phyloP scores from a whole-genome alignment of 208 protist species.

The Acanthamoeba sp. region DNA sequence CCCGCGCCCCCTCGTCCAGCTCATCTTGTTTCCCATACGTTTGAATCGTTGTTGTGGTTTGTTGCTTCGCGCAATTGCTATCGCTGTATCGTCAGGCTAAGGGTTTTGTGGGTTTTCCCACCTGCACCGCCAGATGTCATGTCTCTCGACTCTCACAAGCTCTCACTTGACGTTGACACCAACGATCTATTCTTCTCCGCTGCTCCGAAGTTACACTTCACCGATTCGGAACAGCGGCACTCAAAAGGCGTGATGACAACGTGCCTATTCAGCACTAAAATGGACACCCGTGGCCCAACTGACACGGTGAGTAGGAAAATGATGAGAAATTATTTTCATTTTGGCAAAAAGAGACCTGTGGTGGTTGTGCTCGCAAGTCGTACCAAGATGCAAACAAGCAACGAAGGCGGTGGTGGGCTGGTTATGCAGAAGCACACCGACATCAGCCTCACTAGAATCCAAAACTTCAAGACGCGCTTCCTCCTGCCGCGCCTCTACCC shows the following conservation, averaged over 20 bases:
- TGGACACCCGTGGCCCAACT: too few relatives aligned
- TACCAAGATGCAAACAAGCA: slow-evolving; percentile 29
- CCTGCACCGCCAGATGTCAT: neutral
- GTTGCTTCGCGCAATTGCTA: neutral
- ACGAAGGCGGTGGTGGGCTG: slow-evolving; percentile 14
- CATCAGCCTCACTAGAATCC: slow-evolving; percentile 29
- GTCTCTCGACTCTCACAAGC: neutral
- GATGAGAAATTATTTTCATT: neutral
- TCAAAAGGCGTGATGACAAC: too few relatives aligned
- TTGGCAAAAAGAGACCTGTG: too few relatives aligned
- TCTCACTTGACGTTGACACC: neutral
- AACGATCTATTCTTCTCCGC: too few relatives aligned
- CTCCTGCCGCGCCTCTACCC: slow-evolving; percentile 21
- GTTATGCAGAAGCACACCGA: slow-evolving; percentile 74
- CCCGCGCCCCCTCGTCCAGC: neutral
- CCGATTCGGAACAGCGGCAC: too few relatives aligned
- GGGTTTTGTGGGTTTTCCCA: neutral
- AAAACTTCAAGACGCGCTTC: slow-evolving; percentile 58
- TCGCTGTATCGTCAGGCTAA: neutral
- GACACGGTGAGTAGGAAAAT: too few relatives aligned
- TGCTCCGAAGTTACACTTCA: too few relatives aligned
- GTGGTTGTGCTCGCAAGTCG: too few relatives aligned
- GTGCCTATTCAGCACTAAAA: too few relatives aligned
- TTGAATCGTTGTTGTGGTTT: neutral
- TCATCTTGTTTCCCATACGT: neutral